These are phyloP conservation scores for Crithidia mellificae DNA, from an alignment of 208 protist genomes.

Conservation along the genomic window DNA sequence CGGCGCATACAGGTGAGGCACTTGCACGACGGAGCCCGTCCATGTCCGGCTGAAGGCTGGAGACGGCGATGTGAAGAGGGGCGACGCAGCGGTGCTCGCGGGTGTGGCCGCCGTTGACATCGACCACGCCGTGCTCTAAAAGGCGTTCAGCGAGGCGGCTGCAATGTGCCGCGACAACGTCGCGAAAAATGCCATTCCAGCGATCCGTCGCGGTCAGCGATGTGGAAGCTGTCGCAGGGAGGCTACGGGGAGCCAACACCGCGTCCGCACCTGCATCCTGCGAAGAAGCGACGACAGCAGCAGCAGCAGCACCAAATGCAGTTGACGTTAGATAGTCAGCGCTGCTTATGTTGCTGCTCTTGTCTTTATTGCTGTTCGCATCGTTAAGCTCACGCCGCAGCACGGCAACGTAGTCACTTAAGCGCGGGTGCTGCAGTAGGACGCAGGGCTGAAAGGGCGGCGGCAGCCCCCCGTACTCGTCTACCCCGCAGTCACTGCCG, in stretches of 20 bases:
- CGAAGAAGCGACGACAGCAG: background rate
- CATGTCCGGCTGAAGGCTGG: too few relatives aligned
- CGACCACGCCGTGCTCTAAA: slow-evolving; percentile 25
- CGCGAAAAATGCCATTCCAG: slow-evolving; percentile 15
- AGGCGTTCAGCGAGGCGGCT: slow-evolving; percentile 33
- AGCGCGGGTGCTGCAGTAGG: slow-evolving; percentile 43
- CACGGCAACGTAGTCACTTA: slow-evolving; percentile 44
- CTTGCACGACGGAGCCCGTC: too few relatives aligned
- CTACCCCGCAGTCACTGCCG: slow-evolving; percentile 44
- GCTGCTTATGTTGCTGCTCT: too few relatives aligned
- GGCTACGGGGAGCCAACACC: too few relatives aligned
- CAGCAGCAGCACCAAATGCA: too few relatives aligned
- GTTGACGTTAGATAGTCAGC: too few relatives aligned
- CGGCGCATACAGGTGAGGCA: too few relatives aligned
- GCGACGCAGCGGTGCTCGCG: slow-evolving; percentile 46
- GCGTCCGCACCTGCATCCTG: too few relatives aligned
- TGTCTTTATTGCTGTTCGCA: background rate
- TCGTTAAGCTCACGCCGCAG: slow-evolving; percentile 16
- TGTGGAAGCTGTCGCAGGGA: too few relatives aligned
- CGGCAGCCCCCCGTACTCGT: slow-evolving; percentile 49
- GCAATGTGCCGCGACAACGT: slow-evolving; percentile 35
- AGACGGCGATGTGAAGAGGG: slow-evolving; percentile 52
- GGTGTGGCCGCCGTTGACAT: slow-evolving; percentile 47
- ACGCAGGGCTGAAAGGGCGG: slow-evolving; percentile 47
- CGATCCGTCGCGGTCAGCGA: background rate